phyloP scores from a whole-genome alignment of 2,329 filamentous ascomycete species.

The Colletotrichum filicis region DNA sequence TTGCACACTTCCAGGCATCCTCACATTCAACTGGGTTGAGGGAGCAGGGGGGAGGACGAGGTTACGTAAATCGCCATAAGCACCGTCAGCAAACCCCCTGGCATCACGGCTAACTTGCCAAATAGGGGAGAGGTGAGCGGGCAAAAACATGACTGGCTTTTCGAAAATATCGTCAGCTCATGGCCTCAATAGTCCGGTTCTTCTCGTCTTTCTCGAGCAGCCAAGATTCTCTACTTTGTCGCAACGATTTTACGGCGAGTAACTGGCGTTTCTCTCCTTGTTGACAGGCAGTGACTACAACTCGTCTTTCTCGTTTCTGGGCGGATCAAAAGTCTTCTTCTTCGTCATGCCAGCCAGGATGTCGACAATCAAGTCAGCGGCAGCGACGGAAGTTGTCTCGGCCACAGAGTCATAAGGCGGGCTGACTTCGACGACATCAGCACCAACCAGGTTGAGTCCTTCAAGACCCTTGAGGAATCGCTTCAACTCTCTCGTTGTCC shows the following conservation, averaged over 20 bases:
- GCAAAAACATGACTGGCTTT: not conserved
- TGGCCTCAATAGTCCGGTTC: not conserved
- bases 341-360: not conserved
- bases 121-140: not conserved
- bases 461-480: not conserved
- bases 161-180: not conserved
- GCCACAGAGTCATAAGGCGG: slow-evolving; percentile 84
- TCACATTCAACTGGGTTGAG: not conserved
- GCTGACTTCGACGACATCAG: slow-evolving; percentile 75
- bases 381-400: slow-evolving; percentile 74
- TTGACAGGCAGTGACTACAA: not conserved
- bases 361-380: slow-evolving; percentile 3
- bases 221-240: not conserved
- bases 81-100: not conserved
- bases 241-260: not conserved
- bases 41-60: not conserved
- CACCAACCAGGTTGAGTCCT: not conserved
- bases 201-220: not conserved
- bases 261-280: not conserved
- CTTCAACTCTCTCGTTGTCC: not conserved
- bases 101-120: not conserved
- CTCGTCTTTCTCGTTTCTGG: not conserved
- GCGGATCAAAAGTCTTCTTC: not conserved
- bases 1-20: not conserved
- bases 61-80: not conserved